Evolutionary conservation across 371 early-diverging fungal genomes (phyloP), one percentile per base, ranked within the genome.

Genomic region (Rhizopus delemar): DNA sequence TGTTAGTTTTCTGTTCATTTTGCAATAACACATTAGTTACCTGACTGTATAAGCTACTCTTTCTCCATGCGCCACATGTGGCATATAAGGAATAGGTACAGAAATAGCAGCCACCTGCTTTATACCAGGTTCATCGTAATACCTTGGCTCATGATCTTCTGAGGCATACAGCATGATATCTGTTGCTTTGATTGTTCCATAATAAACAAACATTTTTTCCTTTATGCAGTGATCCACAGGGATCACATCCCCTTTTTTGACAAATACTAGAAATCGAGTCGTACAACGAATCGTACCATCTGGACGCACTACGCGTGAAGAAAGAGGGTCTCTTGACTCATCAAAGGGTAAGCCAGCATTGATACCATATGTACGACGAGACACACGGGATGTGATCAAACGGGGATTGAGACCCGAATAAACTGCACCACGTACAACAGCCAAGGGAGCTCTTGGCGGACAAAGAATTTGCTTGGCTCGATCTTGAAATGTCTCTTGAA

Each of bases 301-400:
- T 0, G 80, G 77, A 15, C 80, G 64, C 1, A 73, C 56, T 2
- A 75, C 63, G 4, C 73, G 70, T 13, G 77, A 65, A 2, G 57
- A 39, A 5, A 62, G 46, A 1, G 77, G 77, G 46, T 77, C 80
- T 3, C 41, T 45, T 9, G 11, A 5, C 13, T 64, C 56, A 36
- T 82, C 83, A 59, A 80, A 85, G 6, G 85, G 85, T 39, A 81
- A 66, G 0, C 83, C 85, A 5, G 83, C 81, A 54, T 82, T 81
- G 57, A 85, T 85, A 15, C 83, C 85, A 56, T 85, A 85, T 4
- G 81, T 81, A 4, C 85, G 72, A n/a, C 83, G 73, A 28, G 80
- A 77, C 11, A 85, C 74, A n/a, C 85, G 78, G 6, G 85, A 70
- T 3, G 72, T 76, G 16, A 82, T 74, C 0, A 75, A 67, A 5